Percentiles rank a stretch among this genome's conserved stretches.
Conservation (phyloP, 2,329 filamentous ascomycete species). For the Pestalotiopsis sp. region DNA sequence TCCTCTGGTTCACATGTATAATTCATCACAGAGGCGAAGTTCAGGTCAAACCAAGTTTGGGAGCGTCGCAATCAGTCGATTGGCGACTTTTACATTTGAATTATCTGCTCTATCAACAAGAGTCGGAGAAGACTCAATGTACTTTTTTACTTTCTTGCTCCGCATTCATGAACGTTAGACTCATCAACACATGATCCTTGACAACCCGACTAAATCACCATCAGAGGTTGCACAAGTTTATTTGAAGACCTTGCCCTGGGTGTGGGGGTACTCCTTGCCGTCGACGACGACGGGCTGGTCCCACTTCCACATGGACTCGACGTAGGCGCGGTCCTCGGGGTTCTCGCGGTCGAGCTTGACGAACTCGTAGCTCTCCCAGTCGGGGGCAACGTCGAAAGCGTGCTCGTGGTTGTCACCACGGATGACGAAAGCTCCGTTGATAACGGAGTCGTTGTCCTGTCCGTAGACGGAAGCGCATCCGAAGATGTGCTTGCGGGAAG, state of each 20-base stretch:
- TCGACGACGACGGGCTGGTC: slow-evolving; percentile 79
- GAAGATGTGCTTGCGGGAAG: slow-evolving; percentile 96
- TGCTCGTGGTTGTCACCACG: slow-evolving; percentile 84
- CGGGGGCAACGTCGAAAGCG: slow-evolving; percentile 95
- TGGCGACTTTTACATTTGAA: background rate
- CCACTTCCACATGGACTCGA: slow-evolving; percentile 90
- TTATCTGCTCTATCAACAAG: slow-evolving; percentile 10
- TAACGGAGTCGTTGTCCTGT: slow-evolving; percentile 83
- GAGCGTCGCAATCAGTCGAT: slow-evolving; percentile 5
- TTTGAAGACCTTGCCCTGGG: slow-evolving; percentile 98
- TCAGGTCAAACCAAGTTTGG: background rate
- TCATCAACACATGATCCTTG: slow-evolving; percentile 18
- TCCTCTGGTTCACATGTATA: background rate
- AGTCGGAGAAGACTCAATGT: background rate
- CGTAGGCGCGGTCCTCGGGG: slow-evolving; percentile 80
- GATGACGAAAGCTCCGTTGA: slow-evolving; percentile 92
- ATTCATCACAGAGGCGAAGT: background rate
- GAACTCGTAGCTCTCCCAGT: slow-evolving; percentile 96
- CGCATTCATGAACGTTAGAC: slow-evolving; percentile 10
- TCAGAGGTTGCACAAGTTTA: slow-evolving; percentile 51
- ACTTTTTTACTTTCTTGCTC: background rate
- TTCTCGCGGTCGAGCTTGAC: slow-evolving; percentile 92
- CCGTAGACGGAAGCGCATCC: slow-evolving; percentile 90
- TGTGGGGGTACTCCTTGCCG: slow-evolving; percentile 88
- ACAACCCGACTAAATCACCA: slow-evolving; percentile 1